Conservation (phyloP, 495 filamentous ascomycete genomes). For the Trichoderma asperelloides region DNA sequence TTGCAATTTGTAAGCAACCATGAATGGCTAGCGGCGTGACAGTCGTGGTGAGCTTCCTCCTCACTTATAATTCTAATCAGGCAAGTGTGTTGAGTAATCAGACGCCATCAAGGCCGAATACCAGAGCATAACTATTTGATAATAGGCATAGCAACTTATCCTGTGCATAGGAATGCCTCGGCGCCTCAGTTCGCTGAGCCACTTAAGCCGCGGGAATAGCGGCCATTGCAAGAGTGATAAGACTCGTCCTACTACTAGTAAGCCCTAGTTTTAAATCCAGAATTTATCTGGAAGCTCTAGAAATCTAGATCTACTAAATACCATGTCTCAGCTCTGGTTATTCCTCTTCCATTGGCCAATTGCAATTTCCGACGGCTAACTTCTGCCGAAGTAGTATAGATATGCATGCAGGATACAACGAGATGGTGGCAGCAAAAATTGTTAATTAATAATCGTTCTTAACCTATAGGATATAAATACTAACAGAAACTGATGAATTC, state of each 20-base stretch:
- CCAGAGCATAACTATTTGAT: no score
- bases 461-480: no score
- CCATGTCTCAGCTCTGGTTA: no score
- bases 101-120: background rate
- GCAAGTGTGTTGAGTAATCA: background rate
- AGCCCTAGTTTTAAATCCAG: no score
- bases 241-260: background rate
- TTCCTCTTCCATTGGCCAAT: background rate
- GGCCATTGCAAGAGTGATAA: background rate
- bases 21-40: background rate
- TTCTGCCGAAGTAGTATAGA: background rate
- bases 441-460: no score
- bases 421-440: no score
- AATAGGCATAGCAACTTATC: no score
- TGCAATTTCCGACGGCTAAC: background rate
- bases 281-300: no score
- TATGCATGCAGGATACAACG: no score
- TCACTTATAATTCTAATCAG: background rate
- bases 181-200: background rate
- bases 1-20: background rate
- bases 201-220: background rate
- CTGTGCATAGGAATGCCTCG: background rate
- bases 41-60: background rate
- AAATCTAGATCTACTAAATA: no score
- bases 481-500: background rate